Evolutionary conservation across 441 rosid genomes (phyloP), one percentile per base, ranked within the genome.

Genomic region (Adansonia madagascariensis): DNA sequence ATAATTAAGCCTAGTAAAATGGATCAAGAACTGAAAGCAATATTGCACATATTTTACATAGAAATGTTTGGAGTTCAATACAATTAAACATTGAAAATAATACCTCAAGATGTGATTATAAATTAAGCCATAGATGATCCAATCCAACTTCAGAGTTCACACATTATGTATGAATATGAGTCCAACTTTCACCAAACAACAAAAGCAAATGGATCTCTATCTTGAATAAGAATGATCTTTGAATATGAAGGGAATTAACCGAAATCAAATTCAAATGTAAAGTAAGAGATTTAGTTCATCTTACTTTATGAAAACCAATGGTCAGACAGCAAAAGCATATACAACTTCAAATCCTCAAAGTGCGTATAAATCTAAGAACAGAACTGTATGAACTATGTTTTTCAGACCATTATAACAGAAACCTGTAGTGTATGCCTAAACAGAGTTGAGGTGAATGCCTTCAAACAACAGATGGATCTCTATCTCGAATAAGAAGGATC

Each of bases 181-280:
- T 31, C 39, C 47, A 35, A 17, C 6, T 65, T 31, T 63, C 47
- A 35, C 9, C 31, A 65, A 14, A 9, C 8, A 10, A 18, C 5
- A 41, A 64, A 39, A 64, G 17, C 49, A 39, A n/a, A 65, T n/a
- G 70, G 70, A 39, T 41, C 47, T 65, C 39, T 35, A 63, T 35
- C 68, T 35, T 35, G 70, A 65, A n/a, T 18, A 35, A 35, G 41
- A 35, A 35, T 35, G 41, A 35, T 35, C 41, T 35, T 35, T 35
- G 41, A 35, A 35, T 35, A 8, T 8, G 53, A 18, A 17, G 52
- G 53, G 27, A 66, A 65, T 41, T 66, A 66, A 66, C 49, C 52
- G 44, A 66, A 41, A 66, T 3, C 12, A 39, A 64, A 39, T 15
- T 39, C 71, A 66, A 64, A 27, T 3, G 20, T 20, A 11, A 4